phyloP scores from a whole-genome alignment of 108 stramenopile species.

The Pseudonitzschia multistriata region DNA sequence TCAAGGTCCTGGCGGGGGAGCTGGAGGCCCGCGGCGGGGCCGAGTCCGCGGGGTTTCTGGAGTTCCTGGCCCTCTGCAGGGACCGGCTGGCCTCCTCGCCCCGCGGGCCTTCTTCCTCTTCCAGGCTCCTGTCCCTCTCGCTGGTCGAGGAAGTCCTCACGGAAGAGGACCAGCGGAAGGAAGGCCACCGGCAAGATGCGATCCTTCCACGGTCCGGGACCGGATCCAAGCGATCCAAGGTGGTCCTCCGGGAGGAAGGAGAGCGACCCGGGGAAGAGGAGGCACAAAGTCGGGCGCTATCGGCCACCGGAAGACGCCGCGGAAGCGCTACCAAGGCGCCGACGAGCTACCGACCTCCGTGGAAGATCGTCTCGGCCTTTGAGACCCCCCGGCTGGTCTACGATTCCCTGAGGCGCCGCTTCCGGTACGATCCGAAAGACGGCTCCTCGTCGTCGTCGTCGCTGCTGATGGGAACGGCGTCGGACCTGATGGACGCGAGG shows the following conservation, averaged over 20 bases:
- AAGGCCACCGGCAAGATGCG: neutral
- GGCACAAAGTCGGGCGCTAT: neutral
- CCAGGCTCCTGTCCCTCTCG: neutral
- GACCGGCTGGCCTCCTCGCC: neutral
- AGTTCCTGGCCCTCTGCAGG: neutral
- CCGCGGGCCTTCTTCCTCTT: neutral
- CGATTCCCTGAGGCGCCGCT: slow-evolving; percentile 46
- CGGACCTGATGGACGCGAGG: slow-evolving; percentile 63
- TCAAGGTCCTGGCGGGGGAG: slow-evolving; percentile 22
- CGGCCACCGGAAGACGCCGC: neutral
- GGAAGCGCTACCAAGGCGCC: neutral
- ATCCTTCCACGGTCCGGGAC: too few species aligned
- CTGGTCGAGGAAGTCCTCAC: neutral
- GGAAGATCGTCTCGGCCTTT: slow-evolving; percentile 42
- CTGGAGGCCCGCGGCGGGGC: slow-evolving; percentile 2
- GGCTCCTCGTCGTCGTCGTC: neutral
- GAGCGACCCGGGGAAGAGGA: neutral
- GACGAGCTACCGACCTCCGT: slow-evolving; percentile 4
- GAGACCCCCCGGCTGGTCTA: slow-evolving; percentile 42
- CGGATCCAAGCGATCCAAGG: neutral
- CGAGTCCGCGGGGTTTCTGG: neutral
- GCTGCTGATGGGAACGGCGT: slow-evolving; percentile 43
- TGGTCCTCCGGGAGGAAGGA: neutral
- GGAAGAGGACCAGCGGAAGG: slow-evolving; percentile 1
- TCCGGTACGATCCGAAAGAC: slow-evolving; percentile 19